Evolutionary conservation across 805 yeast genomes (phyloP).

Genomic region (Candida stauntonica): DNA sequence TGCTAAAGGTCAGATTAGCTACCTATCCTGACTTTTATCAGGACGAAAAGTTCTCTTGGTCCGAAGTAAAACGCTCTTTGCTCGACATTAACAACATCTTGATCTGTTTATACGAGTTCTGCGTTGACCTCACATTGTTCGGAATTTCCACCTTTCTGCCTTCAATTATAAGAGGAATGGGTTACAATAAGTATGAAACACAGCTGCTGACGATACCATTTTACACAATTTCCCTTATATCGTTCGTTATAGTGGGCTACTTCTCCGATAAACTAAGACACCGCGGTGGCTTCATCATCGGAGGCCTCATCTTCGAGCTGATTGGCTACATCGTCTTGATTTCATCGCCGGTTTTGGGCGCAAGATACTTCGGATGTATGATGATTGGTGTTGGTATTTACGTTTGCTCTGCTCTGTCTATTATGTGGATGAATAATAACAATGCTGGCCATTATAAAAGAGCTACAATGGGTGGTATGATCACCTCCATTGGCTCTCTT

Average conservation of each 20-base stretch:
- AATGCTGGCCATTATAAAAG: slow-evolving; percentile 37
- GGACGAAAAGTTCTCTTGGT: slow-evolving; percentile 36
- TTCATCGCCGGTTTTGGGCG: slow-evolving; percentile 30
- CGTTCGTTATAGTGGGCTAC: slow-evolving; percentile 30
- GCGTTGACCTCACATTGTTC: slow-evolving; percentile 38
- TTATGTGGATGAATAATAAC: slow-evolving; percentile 39
- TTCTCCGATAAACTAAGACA: slow-evolving; percentile 29
- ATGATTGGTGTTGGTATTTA: slow-evolving; percentile 36
- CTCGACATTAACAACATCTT: slow-evolving; percentile 34
- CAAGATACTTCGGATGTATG: slow-evolving; percentile 36
- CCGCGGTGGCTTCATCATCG: slow-evolving; percentile 34
- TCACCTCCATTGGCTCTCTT: slow-evolving; percentile 32
- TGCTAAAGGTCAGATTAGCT: slow-evolving; percentile 32
- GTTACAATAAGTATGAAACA: slow-evolving; percentile 37
- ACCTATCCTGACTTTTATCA: slow-evolving; percentile 33
- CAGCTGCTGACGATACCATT: slow-evolving; percentile 44
- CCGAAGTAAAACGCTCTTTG: slow-evolving; percentile 33
- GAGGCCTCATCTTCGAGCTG: slow-evolving; percentile 30
- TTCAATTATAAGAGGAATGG: slow-evolving; percentile 39
- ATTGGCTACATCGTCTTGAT: slow-evolving; percentile 33
- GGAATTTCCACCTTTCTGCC: slow-evolving; percentile 45
- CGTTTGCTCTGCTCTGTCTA: slow-evolving; percentile 36
- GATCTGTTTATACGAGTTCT: slow-evolving; percentile 39
- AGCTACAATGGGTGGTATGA: slow-evolving; percentile 36
- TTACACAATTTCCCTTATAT: slow-evolving; percentile 33